These are phyloP conservation scores for Diplotaxis tenuifolia DNA, from an alignment of 345 rosid species.

Conservation along the genomic window DNA sequence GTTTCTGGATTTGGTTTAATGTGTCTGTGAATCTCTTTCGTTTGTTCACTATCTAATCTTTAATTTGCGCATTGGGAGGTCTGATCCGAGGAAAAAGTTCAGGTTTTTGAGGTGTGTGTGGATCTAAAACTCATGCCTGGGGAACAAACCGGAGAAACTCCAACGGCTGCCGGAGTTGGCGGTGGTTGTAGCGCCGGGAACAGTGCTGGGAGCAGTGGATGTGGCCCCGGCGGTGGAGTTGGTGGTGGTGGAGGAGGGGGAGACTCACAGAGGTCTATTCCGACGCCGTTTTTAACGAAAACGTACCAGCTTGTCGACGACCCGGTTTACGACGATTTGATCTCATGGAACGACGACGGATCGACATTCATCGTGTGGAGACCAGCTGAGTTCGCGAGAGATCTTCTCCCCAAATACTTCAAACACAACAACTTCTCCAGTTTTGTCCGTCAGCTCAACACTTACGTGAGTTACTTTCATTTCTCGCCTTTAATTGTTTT, in stretches of 20 bases:
- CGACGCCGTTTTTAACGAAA: constrained; percentile 88
- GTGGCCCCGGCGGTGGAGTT: constrained; percentile 34
- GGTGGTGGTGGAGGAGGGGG: constrained; percentile 20
- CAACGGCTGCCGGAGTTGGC: constrained; percentile 34
- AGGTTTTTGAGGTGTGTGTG: constrained; percentile 39
- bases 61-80: constrained; percentile 3
- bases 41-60: constrained; percentile 2
- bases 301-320: constrained; percentile 87
- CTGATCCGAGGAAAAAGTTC: neutral
- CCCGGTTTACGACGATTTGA: constrained; percentile 63
- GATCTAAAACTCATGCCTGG: constrained; percentile 48
- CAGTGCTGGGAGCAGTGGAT: constrained; percentile 37
- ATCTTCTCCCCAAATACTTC: constrained; percentile 89
- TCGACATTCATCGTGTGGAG: constrained; percentile 85
- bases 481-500: neutral
- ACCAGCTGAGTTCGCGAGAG: constrained; percentile 91
- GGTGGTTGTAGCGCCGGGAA: constrained; percentile 39
- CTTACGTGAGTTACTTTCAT: constrained; percentile 59
- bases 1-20: constrained; percentile 19
- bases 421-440: constrained; percentile 95
- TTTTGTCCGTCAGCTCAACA: constrained; percentile 94
- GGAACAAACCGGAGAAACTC: constrained; percentile 65
- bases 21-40: constrained; percentile 2
- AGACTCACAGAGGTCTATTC: constrained; percentile 77
- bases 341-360: constrained; percentile 92